These are phyloP conservation scores for Talaromyces rugulosus DNA, from an alignment of 2,329 filamentous ascomycete genomes.

Conservation along the genomic window DNA sequence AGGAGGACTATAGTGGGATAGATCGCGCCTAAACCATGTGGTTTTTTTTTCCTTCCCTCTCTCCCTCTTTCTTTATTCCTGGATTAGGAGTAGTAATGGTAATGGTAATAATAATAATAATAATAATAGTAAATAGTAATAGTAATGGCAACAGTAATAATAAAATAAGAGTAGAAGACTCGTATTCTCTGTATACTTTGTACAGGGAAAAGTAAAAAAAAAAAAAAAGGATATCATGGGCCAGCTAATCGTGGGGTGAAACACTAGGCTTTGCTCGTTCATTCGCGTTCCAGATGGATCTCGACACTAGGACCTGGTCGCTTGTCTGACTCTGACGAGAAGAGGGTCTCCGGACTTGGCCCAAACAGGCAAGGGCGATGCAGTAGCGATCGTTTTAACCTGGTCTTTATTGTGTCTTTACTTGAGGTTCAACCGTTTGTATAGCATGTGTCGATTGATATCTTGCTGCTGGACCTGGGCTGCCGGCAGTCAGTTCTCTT, in stretches of 20 bases:
- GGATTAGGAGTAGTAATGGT: conserved; percentile 1
- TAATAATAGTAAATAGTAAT: neutral
- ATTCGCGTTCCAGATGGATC: conserved; percentile 13
- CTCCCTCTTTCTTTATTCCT: conserved; percentile 4
- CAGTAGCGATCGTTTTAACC: neutral
- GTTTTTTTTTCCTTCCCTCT: conserved; percentile 7
- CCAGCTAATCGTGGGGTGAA: conserved; percentile 14
- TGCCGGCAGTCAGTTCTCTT: too few relatives aligned
- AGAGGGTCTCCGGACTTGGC: neutral
- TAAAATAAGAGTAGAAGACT: neutral
- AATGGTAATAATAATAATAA: neutral
- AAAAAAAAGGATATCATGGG: neutral
- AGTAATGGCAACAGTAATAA: neutral
- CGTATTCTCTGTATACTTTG: neutral
- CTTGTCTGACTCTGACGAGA: neutral
- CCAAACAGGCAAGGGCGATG: neutral
- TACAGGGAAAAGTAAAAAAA: conserved; percentile 2
- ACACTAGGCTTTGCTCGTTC: conserved; percentile 12
- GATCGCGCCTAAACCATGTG: conserved; percentile 7
- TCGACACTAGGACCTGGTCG: neutral
- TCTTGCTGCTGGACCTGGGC: too few relatives aligned
- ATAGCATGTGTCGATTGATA: neutral
- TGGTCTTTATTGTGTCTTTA: neutral
- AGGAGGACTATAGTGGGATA: neutral
- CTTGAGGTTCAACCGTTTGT: neutral